phyloP scores from a whole-genome alignment of 129 eudicot genomes.

The Smallanthus sonchifolius region DNA sequence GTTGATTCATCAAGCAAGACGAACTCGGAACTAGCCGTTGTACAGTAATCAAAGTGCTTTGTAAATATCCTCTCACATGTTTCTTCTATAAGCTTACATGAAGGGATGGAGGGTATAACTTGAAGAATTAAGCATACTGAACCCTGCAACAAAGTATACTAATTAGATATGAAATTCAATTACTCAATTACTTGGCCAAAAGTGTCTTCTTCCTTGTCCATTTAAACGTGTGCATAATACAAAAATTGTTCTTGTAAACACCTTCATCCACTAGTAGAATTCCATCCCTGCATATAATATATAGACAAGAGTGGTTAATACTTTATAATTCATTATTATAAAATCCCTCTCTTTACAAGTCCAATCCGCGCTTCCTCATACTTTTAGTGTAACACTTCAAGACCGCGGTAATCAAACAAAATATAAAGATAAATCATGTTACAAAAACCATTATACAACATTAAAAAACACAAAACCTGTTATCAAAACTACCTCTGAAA shows the following conservation, averaged over 20 bases:
- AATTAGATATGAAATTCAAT: constrained; percentile 48
- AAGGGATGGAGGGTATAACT: constrained; percentile 79
- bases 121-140: constrained; percentile 84
- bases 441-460: neutral
- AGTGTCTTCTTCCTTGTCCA: constrained; percentile 77
- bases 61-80: constrained; percentile 87
- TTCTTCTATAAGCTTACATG: constrained; percentile 94
- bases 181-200: constrained; percentile 60
- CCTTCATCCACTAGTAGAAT: constrained; percentile 69
- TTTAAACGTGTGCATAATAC: constrained; percentile 75
- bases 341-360: constrained; percentile 43
- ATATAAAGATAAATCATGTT: constrained; percentile 10
- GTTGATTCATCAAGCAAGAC: constrained; percentile 74
- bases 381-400: constrained; percentile 45
- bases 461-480: neutral
- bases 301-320: constrained; percentile 66
- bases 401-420: constrained; percentile 30
- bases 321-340: constrained; percentile 34
- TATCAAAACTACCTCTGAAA: constrained; percentile 75
- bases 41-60: constrained; percentile 93
- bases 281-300: constrained; percentile 90
- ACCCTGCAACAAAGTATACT: constrained; percentile 78
- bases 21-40: constrained; percentile 79
- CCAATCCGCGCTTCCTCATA: constrained; percentile 55
- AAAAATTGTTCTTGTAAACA: constrained; percentile 64